Evolutionary conservation across 805 yeast genomes (phyloP), one percentile per base, ranked within the genome.

Genomic region (Myxozyma udenii): DNA sequence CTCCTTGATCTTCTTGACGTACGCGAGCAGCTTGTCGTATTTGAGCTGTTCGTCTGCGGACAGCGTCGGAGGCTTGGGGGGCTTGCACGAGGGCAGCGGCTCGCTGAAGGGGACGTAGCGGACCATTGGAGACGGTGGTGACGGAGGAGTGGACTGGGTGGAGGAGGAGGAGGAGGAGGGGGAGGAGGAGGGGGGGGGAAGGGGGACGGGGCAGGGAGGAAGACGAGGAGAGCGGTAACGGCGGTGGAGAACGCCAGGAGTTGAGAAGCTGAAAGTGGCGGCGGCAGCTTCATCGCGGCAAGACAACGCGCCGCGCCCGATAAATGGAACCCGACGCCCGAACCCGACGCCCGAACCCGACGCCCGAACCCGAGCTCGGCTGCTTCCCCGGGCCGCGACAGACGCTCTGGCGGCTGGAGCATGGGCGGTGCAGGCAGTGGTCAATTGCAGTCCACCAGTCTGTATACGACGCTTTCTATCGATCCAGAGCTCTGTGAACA

Each of bases 21-120:
- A 81, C 41, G 71, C 66, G 50, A 83, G 71, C 3, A 90, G 85
- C n/a, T 68, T 64, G n/a, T 69, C 57, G 63, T 84, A 90, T 70
- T 83, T 83, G 21, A 65, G 68, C 57, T 74, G 68, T 67, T 93
- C 84, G 24, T 76, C 83, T 1, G 65, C 64, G 1, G 78, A 71
- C 37, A 90, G 72, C 25, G 69, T 62, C 23, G 65, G 64, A 1
- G 72, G 74, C 40, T 71, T 70, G 3, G 84, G 84, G 0, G 85
- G 80, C 25, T 68, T 70, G 44, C 84, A 68, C 26, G 68, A 65
- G 0, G 69, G 62, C 7, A 85, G 80, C 1, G 87, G 80, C 4
- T 61, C 64, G 32, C 72, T 74, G 61, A 87, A 83, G 1, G 95
- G 95, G 33, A 49, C 58, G 53, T 51, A 51, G 38, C 58, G 44